These are phyloP conservation scores for Tripterygium wilfordii DNA, from an alignment of 177 flowering plant genomes.

Conservation along the genomic window DNA sequence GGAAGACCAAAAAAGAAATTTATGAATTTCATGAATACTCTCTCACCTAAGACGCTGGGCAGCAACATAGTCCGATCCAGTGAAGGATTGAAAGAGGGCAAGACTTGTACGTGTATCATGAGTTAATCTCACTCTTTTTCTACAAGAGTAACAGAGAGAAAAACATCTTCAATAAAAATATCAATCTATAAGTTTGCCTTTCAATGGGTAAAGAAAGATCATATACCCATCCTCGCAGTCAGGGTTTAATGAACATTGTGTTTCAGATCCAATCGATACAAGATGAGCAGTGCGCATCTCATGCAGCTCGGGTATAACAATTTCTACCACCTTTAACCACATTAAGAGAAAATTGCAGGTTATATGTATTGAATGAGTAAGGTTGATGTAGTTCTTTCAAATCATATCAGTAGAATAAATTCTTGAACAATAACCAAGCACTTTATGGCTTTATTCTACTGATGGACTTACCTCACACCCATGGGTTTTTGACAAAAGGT, in stretches of 20 bases:
- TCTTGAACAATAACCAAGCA: background rate
- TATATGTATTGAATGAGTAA: too few species aligned
- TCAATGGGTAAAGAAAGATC: constrained; percentile 6
- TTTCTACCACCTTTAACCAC: constrained; percentile 55
- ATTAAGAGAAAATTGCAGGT: background rate
- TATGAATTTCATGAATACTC: too few species aligned
- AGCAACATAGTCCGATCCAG: constrained; percentile 80
- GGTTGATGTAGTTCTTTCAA: too few species aligned
- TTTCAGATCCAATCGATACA: constrained; percentile 69
- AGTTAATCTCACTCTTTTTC: constrained; percentile 46
- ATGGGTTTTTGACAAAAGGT: constrained; percentile 40
- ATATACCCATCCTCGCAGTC: constrained; percentile 71
- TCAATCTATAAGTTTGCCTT: background rate
- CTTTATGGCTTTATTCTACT: too few species aligned
- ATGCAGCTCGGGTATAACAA: constrained; percentile 76
- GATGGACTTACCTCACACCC: constrained; percentile 64
- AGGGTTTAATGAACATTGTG: constrained; percentile 44
- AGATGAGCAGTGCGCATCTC: constrained; percentile 85
- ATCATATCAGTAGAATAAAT: background rate
- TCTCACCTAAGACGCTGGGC: constrained; percentile 86
- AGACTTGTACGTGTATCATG: constrained; percentile 75
- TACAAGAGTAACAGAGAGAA: constrained; percentile 11
- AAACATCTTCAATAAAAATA: background rate
- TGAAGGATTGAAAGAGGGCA: constrained; percentile 65
- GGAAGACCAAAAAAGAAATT: too few species aligned